Conservation (phyloP, 179 eudicot genomes). For the Silene vulgaris region DNA sequence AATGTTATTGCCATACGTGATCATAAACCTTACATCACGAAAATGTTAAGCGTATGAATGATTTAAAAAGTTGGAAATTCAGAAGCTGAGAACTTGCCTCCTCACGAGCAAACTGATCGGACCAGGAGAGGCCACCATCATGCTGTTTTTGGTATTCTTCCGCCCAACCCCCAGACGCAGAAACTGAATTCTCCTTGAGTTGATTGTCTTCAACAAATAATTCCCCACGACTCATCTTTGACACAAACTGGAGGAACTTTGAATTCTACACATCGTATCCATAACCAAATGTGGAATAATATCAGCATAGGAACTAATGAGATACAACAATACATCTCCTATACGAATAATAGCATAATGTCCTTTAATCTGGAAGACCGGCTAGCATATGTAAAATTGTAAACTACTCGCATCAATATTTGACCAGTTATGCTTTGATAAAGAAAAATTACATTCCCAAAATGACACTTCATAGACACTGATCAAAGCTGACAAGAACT, state of each 20-base stretch:
- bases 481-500: neutral
- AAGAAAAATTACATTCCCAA: neutral
- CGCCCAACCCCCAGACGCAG: conserved; percentile 82
- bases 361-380: neutral
- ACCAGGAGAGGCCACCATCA: conserved; percentile 60
- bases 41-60: neutral
- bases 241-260: conserved; percentile 88
- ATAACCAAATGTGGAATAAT: neutral
- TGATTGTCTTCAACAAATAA: conserved; percentile 81
- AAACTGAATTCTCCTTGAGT: conserved; percentile 49
- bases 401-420: neutral
- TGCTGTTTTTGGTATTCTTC: conserved; percentile 64
- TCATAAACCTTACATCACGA: neutral
- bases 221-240: conserved; percentile 99
- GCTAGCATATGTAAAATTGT: neutral
- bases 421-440: too few species aligned
- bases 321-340: neutral
- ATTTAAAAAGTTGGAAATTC: neutral
- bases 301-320: neutral
- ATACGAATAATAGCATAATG: neutral
- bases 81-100: conserved; percentile 48
- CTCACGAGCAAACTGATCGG: conserved; percentile 59
- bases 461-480: neutral
- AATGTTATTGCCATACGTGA: neutral
- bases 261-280: conserved; percentile 58